phyloP scores from a whole-genome alignment of 177 flowering plant genomes.

The Vitis hybrid region DNA sequence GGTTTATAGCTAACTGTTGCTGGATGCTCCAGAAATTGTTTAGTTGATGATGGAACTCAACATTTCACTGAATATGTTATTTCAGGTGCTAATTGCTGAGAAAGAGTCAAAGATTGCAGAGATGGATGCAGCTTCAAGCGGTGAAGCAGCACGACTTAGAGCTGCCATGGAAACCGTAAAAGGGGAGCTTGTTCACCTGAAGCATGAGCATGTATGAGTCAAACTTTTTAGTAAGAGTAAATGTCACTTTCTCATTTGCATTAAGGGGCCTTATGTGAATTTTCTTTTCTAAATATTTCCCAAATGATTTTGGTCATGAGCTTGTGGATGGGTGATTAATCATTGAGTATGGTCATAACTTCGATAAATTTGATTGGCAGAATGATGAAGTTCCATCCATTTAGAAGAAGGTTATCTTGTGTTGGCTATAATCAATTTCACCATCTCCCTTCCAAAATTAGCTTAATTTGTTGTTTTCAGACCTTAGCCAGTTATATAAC shows the following conservation, averaged over 20 bases:
- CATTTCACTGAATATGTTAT: slow-evolving; percentile 3
- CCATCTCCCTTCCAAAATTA: background rate
- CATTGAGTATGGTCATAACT: background rate
- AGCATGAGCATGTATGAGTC: slow-evolving; percentile 67
- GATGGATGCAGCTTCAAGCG: slow-evolving; percentile 89
- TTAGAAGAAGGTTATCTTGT: background rate
- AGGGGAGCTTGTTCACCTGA: slow-evolving; percentile 75
- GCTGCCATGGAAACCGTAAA: slow-evolving; percentile 78
- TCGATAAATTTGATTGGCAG: too few species aligned
- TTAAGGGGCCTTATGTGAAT: background rate
- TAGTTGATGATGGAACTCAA: background rate
- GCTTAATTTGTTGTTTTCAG: background rate
- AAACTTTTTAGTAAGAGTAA: slow-evolving; percentile 3
- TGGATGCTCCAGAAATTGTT: background rate
- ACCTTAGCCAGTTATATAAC: background rate
- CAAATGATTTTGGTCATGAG: background rate
- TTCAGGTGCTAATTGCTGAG: slow-evolving; percentile 75
- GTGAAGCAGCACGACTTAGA: slow-evolving; percentile 86
- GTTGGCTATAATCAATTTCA: background rate
- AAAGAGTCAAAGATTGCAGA: slow-evolving; percentile 92
- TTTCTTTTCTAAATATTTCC: background rate
- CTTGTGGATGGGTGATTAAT: too few species aligned
- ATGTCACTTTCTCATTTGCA: background rate
- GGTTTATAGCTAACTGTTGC: background rate
- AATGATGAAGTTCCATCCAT: background rate